Evolutionary conservation across 2,329 filamentous ascomycete species (phyloP), one percentile per base, ranked within the genome.

Genomic region (Rutstroemia sp.): DNA sequence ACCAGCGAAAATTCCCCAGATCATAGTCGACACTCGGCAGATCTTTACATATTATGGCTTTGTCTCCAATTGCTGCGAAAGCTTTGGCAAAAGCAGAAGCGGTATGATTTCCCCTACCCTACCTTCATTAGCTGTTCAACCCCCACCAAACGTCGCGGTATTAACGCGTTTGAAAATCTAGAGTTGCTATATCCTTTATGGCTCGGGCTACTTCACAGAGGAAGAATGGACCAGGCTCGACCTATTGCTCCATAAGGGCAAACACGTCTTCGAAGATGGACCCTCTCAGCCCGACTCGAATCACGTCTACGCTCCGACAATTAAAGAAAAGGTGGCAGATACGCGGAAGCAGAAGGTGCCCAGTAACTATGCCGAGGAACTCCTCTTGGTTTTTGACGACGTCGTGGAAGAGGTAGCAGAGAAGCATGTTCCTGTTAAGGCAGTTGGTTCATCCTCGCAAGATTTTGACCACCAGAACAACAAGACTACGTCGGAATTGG

Each of bases 201-300:
- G 62, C 56, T 61, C 64, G 5, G 59, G 61, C 21, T 67, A 66
- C 56, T 67, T 67, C 50, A 66, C 65, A 7, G 63, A 66, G 25
- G 64, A 67, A 12, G 66, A 68, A 60, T 67, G 65, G 65, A 59
- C 67, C 41, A 65, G 59, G 42, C 53, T 67, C 16, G 66, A 68
- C 50, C 54, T 56, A 14, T 57, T 65, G 45, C 60, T 68, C 21
- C 66, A 68, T 52, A 67, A 66, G 45, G 66, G 66, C 4, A 50
- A 62, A 56, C 65, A 68, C 46, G 59, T 64, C 9, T 65, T 67
- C 42, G 67, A 66, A 2, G 51, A 58, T 5, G 66, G 66, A 4
- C 65, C 62, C 7, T n/a, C 10, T 19, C 19, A 27, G 21, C 5
- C n/a, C 14, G 5, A 3, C 21, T 25, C 21, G 10, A n/a, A 4